Conservation (phyloP, 2,329 filamentous ascomycete species). For the Aspergillus quadrilineatus region DNA sequence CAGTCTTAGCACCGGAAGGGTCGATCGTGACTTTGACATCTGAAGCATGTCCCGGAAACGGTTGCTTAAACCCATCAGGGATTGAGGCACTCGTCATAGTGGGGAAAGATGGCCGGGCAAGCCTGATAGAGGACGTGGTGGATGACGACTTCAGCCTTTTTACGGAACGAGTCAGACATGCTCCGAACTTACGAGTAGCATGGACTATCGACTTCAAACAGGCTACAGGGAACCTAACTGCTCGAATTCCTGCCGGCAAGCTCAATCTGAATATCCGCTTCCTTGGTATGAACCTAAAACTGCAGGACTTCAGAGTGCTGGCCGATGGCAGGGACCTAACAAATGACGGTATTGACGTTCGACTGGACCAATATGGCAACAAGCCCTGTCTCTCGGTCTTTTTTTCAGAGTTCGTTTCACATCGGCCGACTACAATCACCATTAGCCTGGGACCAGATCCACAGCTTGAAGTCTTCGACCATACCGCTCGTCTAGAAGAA, state of each 20-base stretch:
- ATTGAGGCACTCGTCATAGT: conserved; percentile 36
- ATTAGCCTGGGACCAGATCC: conserved; percentile 37
- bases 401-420: conserved; percentile 19
- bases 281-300: not conserved
- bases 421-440: conserved; percentile 32
- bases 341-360: not conserved
- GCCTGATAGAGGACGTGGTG: conserved; percentile 49
- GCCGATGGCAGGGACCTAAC: conserved; percentile 23
- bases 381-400: conserved; percentile 20
- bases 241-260: not conserved
- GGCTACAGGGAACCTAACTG: conserved; percentile 12
- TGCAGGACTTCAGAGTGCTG: conserved; percentile 15
- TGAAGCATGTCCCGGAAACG: conserved; percentile 17
- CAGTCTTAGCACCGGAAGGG: conserved; percentile 57
- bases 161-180: not conserved
- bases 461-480: conserved; percentile 25
- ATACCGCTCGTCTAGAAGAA: conserved; percentile 18
- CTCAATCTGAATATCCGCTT: conserved; percentile 2
- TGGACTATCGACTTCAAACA: conserved; percentile 21
- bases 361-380: not conserved
- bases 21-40: conserved; percentile 55
- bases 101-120: conserved; percentile 49
- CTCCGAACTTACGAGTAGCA: conserved; percentile 5
- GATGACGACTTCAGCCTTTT: conserved; percentile 16
- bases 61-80: conserved; percentile 17